Evolutionary conservation across 257 asterid species (phyloP).

Genomic region (Gentiana macrophylla): DNA sequence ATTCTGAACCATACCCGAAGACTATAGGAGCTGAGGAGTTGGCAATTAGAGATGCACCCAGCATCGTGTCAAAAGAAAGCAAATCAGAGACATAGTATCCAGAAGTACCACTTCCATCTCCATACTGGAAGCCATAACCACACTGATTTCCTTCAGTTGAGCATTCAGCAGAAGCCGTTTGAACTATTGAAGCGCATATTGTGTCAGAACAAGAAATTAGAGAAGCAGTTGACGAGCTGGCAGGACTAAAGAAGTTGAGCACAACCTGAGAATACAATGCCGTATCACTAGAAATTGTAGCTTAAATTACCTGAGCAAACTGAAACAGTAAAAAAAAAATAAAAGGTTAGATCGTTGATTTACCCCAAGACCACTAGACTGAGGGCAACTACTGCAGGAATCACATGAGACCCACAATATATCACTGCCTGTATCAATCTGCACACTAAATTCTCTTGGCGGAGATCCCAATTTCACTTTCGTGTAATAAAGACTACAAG

Average conservation of each 20-base stretch:
- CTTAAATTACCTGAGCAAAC: constrained; percentile 4
- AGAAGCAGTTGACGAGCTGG: constrained; percentile 58
- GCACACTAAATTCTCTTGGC: constrained; percentile 81
- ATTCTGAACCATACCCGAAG: constrained; percentile 59
- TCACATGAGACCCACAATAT: constrained; percentile 79
- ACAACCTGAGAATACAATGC: constrained; percentile 41
- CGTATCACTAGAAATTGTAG: constrained; percentile 8
- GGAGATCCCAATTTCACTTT: constrained; percentile 88
- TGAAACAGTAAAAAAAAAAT: constrained; percentile 3
- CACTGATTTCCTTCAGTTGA: constrained; percentile 51
- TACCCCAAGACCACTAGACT: constrained; percentile 82
- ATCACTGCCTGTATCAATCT: constrained; percentile 93
- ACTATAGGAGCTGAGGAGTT: constrained; percentile 83
- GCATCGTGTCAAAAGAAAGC: constrained; percentile 58
- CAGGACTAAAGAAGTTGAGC: constrained; percentile 61
- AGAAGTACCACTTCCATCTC: constrained; percentile 88
- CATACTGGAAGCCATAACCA: constrained; percentile 73
- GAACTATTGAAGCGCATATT: constrained; percentile 51
- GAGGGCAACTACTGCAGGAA: constrained; percentile 75
- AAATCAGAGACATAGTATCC: constrained; percentile 71
- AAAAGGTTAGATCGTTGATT: constrained; percentile 9
- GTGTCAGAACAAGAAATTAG: constrained; percentile 64
- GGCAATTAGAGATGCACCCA: constrained; percentile 53
- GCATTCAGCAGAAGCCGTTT: constrained; percentile 54
- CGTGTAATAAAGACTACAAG: constrained; percentile 69